Evolutionary conservation across 257 asterid genomes (phyloP).

Genomic region (Primulina tabacum): DNA sequence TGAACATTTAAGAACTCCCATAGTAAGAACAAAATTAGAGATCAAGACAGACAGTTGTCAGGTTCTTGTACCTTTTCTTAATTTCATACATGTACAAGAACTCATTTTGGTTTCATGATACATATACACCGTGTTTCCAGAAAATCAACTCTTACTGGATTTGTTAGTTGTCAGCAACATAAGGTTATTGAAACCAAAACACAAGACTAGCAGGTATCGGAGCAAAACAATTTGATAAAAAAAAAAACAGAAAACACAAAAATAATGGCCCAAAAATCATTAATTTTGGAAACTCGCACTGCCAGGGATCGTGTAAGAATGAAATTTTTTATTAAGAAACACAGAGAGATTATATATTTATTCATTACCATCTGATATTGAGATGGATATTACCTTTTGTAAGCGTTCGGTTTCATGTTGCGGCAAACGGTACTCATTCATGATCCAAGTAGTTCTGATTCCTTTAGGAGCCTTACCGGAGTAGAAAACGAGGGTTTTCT

Average conservation of each 20-base stretch:
- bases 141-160: neutral
- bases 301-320: too few relatives aligned
- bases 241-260: too few relatives aligned
- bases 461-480: conserved; percentile 99
- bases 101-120: neutral
- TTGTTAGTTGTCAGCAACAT: neutral
- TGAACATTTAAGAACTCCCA: neutral
- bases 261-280: too few relatives aligned
- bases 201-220: neutral
- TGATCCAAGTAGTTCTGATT: conserved; percentile 85
- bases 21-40: neutral
- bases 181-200: neutral
- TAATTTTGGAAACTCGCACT: too few relatives aligned
- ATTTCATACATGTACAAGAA: neutral
- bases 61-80: neutral
- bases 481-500: conserved; percentile 97
- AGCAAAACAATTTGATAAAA: neutral
- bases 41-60: neutral
- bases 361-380: too few relatives aligned
- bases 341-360: neutral
- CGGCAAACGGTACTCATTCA: conserved; percentile 91
- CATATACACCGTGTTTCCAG: neutral
- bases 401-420: conserved; percentile 82
- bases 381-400: conserved; percentile 53
- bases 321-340: neutral